Evolutionary conservation across 371 early-diverging fungal genomes (phyloP).

Genomic region (Haplosporangium sp.): DNA sequence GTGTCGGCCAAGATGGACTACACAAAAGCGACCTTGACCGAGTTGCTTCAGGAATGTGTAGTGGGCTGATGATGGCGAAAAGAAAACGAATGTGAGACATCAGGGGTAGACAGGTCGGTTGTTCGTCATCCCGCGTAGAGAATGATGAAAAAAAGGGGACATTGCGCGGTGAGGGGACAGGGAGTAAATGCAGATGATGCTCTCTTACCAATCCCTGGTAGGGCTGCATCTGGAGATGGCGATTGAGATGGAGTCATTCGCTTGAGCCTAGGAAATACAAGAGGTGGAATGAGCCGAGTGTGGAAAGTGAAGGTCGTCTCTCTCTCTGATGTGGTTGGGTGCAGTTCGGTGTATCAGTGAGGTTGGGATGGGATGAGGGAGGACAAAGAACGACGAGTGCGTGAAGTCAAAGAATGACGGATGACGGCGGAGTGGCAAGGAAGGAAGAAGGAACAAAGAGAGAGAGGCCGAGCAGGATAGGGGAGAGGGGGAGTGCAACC

Average conservation of each 20-base stretch:
- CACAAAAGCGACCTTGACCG: conserved; percentile 91
- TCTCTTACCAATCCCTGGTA: conserved; percentile 64
- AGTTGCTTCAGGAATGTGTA: conserved; percentile 82
- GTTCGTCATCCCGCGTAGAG: not conserved
- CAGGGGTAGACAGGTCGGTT: too few species aligned
- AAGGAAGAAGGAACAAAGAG: not conserved
- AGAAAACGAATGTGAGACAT: conserved; percentile 10
- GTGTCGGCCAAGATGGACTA: conserved; percentile 88
- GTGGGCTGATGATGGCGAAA: conserved; percentile 74
- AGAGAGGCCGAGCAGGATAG: not conserved
- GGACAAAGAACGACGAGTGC: not conserved
- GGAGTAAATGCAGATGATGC: conserved; percentile 17
- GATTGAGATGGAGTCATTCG: conserved; percentile 7
- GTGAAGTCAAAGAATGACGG: not conserved
- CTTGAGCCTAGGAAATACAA: too few species aligned
- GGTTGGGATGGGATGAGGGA: not conserved
- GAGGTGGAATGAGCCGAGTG: too few species aligned
- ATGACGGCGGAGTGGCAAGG: not conserved
- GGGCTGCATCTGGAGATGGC: conserved; percentile 46
- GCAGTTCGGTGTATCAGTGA: not conserved
- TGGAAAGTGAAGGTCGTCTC: too few species aligned
- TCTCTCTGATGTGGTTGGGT: not conserved
- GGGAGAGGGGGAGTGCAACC: not conserved
- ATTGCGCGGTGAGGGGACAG: conserved; percentile 13
- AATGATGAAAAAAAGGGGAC: not conserved